Evolutionary conservation across 1,284 basidiomycete genomes (phyloP).

Genomic region (Ceratobasidium sp.): DNA sequence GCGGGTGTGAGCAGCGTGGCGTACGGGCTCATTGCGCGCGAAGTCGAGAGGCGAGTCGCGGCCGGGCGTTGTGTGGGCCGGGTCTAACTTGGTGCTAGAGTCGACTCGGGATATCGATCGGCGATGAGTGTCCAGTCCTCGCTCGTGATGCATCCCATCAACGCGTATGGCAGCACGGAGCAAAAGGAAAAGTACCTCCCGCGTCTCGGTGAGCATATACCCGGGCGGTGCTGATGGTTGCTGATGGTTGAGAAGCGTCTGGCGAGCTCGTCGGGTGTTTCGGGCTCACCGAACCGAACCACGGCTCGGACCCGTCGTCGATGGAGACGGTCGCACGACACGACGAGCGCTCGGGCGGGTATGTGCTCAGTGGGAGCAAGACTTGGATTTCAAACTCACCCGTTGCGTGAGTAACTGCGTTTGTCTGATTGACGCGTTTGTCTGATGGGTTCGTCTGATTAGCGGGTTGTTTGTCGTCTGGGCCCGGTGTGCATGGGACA

Average conservation of each 20-base stretch:
- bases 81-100: constrained; percentile 65
- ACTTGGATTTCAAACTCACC: constrained; percentile 97
- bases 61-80: background rate
- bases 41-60: constrained; percentile 81
- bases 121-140: constrained; percentile 97
- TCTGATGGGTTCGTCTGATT: constrained; percentile 23
- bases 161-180: constrained; percentile 88
- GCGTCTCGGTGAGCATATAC: constrained; percentile 66
- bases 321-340: constrained; percentile 96
- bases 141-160: constrained; percentile 97
- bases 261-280: constrained; percentile 95
- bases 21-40: constrained; percentile 93
- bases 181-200: constrained; percentile 95
- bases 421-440: constrained; percentile 27
- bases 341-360: constrained; percentile 75
- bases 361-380: constrained; percentile 89
- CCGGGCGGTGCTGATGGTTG: no score
- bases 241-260: constrained; percentile 63
- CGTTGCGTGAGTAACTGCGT: constrained; percentile 70
- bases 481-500: constrained; percentile 96
- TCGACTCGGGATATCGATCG: constrained; percentile 96
- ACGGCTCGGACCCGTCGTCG: constrained; percentile 91
- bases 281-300: constrained; percentile 95
- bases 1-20: constrained; percentile 93
- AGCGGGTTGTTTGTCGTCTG: constrained; percentile 91